phyloP scores from a whole-genome alignment of 148 eudicot species.

The Rhododendron ferrugineum region DNA sequence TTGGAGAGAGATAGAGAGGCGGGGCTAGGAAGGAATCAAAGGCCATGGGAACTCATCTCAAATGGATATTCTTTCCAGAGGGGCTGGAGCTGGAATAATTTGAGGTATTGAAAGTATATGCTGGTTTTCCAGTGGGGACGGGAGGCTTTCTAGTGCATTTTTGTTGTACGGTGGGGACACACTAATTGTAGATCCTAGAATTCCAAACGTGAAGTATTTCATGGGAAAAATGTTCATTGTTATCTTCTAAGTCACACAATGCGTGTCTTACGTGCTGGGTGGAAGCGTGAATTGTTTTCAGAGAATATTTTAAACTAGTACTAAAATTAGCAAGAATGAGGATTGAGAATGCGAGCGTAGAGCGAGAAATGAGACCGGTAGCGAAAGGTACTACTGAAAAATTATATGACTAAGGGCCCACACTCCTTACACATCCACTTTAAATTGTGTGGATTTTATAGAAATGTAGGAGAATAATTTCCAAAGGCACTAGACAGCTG shows the following conservation, averaged over 20 bases:
- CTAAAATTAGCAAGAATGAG: no score
- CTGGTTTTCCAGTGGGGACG: neutral
- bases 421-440: no score
- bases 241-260: no score
- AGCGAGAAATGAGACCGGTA: neutral
- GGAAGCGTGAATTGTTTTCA: neutral
- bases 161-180: neutral
- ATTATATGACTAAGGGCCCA: no score
- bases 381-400: no score
- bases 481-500: no score
- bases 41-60: neutral
- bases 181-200: neutral
- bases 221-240: neutral
- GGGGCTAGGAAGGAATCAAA: neutral
- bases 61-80: neutral
- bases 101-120: slow-evolving; percentile 7
- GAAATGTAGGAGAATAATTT: no score
- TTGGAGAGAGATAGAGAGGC: neutral
- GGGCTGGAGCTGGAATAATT: slow-evolving; percentile 12
- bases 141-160: neutral
- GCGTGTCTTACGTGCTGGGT: no score
- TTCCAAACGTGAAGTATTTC: neutral
- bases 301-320: neutral
- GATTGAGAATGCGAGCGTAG: neutral
- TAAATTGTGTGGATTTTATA: no score